Percentiles rank a stretch among this genome's conserved stretches.
These are phyloP conservation scores for Chaetothyriales sp. DNA, from an alignment of 2,329 filamentous ascomycete species.

Conservation along the genomic window DNA sequence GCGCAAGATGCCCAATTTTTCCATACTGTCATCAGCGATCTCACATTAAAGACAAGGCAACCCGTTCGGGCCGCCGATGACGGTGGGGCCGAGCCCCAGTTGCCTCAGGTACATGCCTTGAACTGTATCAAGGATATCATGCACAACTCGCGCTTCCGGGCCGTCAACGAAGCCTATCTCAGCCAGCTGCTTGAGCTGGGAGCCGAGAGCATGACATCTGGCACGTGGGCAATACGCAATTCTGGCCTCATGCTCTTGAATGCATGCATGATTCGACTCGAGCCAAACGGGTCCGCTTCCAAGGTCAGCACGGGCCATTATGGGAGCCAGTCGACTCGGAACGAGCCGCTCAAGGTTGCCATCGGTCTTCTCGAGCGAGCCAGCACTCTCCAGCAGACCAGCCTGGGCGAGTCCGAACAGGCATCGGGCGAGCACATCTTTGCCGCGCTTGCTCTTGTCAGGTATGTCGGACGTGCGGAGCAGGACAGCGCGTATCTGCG, in stretches of 20 bases:
- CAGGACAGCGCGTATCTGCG: slow-evolving; percentile 23
- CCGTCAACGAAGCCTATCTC: slow-evolving; percentile 59
- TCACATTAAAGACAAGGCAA: slow-evolving; percentile 8
- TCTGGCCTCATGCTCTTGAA: slow-evolving; percentile 81
- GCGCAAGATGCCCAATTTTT: slow-evolving; percentile 50
- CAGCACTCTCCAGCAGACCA: background rate
- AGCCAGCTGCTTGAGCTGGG: slow-evolving; percentile 65
- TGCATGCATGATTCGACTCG: slow-evolving; percentile 39
- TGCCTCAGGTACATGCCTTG: slow-evolving; percentile 87
- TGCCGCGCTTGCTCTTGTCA: slow-evolving; percentile 33
- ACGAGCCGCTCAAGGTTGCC: background rate
- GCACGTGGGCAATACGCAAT: slow-evolving; percentile 88
- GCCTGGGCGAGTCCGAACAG: background rate
- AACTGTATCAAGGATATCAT: slow-evolving; percentile 91
- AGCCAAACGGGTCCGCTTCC: slow-evolving; percentile 19
- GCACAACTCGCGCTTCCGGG: slow-evolving; percentile 63
- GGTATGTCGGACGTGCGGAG: slow-evolving; percentile 18
- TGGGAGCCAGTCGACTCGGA: background rate
- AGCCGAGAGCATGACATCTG: slow-evolving; percentile 61
- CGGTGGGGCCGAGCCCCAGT: slow-evolving; percentile 36
- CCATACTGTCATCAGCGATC: slow-evolving; percentile 44
- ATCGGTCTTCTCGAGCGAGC: background rate
- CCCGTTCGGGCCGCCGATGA: slow-evolving; percentile 16
- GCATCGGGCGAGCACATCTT: slow-evolving; percentile 23
- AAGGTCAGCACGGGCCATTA: background rate